These are phyloP conservation scores for Blastosporella zonata DNA, from an alignment of 1,284 basidiomycete species.

Conservation along the genomic window DNA sequence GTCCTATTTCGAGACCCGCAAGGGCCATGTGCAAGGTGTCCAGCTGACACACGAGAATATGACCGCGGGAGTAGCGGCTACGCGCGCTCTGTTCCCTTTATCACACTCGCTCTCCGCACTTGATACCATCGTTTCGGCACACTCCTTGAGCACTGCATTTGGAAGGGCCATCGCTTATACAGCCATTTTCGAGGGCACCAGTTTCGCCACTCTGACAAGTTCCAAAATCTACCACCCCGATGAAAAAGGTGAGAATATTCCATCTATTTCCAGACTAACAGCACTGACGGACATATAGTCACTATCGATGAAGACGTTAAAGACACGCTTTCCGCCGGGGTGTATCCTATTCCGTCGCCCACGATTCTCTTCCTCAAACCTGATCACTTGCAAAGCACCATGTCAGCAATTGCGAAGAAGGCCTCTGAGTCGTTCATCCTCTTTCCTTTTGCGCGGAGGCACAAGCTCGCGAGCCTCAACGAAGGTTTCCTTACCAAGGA, in stretches of 20 bases:
- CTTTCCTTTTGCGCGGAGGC: constrained; percentile 64
- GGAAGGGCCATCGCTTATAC: constrained; percentile 74
- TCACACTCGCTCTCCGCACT: constrained; percentile 58
- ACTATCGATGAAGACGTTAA: constrained; percentile 32
- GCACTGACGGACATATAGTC: constrained; percentile 15
- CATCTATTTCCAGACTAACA: not conserved
- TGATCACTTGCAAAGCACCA: constrained; percentile 51
- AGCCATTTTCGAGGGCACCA: constrained; percentile 68
- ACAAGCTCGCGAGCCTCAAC: constrained; percentile 61
- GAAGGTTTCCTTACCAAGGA: constrained; percentile 74
- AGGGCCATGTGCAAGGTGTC: constrained; percentile 54
- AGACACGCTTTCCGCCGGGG: constrained; percentile 46
- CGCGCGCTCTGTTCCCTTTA: constrained; percentile 62
- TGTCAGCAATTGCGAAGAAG: constrained; percentile 46
- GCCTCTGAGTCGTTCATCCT: constrained; percentile 52
- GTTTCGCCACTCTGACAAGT: constrained; percentile 63
- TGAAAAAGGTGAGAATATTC: constrained; percentile 20
- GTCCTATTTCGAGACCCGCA: constrained; percentile 53
- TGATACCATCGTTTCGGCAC: constrained; percentile 73
- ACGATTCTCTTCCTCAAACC: constrained; percentile 65
- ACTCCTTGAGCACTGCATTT: constrained; percentile 66
- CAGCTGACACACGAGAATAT: constrained; percentile 76
- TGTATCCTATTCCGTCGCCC: constrained; percentile 61
- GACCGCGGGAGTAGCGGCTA: constrained; percentile 75
- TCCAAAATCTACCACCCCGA: constrained; percentile 47